Conservation (phyloP, 169 alveolate genomes). For the Cryptosporidium felis region DNA sequence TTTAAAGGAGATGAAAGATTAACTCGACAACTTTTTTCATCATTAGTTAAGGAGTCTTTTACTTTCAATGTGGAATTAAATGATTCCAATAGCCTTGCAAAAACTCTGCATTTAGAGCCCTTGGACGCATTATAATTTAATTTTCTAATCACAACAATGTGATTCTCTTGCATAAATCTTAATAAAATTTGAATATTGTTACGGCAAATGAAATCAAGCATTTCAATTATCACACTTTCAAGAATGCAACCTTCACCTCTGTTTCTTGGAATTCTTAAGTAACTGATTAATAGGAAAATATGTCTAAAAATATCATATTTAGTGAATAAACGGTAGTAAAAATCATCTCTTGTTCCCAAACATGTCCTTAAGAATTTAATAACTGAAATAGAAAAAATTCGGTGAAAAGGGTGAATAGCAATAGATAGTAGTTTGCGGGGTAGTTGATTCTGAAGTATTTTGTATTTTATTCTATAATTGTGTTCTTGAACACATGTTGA, state of each 20-base stretch:
- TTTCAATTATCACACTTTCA: constrained; percentile 61
- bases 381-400: constrained; percentile 78
- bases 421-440: constrained; percentile 74
- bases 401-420: constrained; percentile 77
- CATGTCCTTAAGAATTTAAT: constrained; percentile 78
- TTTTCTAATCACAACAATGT: not conserved
- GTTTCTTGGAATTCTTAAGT: constrained; percentile 24
- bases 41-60: not conserved
- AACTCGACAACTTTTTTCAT: not conserved
- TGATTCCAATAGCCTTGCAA: constrained; percentile 52
- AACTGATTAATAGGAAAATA: not conserved
- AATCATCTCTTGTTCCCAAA: constrained; percentile 69
- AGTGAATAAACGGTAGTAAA: constrained; percentile 59
- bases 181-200: constrained; percentile 38
- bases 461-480: constrained; percentile 78
- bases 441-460: constrained; percentile 79
- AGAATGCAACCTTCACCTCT: constrained; percentile 67
- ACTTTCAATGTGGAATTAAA: not conserved
- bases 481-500: constrained; percentile 80
- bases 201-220: constrained; percentile 63
- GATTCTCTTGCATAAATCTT: constrained; percentile 33
- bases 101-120: constrained; percentile 58
- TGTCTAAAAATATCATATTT: constrained; percentile 55
- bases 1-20: not conserved
- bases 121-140: constrained; percentile 7